Base-by-base conservation (phyloP, 192 early-diverging fungal genomes). In the Podila minutissima region DNA sequence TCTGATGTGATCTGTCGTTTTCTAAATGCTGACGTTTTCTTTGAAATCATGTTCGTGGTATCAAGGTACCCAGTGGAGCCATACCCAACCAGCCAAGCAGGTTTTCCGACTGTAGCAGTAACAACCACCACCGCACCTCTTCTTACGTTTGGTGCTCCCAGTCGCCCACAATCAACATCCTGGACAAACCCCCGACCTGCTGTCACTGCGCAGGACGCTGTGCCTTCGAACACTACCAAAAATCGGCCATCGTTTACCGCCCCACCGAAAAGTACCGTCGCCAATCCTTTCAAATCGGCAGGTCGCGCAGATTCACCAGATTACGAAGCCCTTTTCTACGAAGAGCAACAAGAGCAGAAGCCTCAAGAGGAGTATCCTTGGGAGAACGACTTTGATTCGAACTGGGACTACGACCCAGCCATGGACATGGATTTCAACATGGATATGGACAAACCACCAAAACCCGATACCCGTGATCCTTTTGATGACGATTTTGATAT, bases 121-220 rank as follows among this genome's bases (percentile, higher is more conserved):
- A n/a, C 32, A 67, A 67, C 49, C 49, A 32, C 59, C 8, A 51
- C n/a, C 20, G 8, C 24, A 31, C 28, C 13, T 0, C 50, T 19
- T 22, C n/a, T 35, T 63, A n/a, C 5, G 33, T n/a, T 63, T 15
- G 17, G 31, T 35, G 11, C 19, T n/a, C 29, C 29, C 22, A 7
- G 37, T n/a, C 35, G 26, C 13, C 62, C 62, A 46, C 62, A 29
- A 22, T 0, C 33, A 1, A 63, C 62, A 24, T n/a, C 62, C 11
- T 73, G 77, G 77, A 73, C 41, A 15, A 81, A 73, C 48, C 48
- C 71, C 0, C 59, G 68, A 31, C 4, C 77, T n/a, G 59, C 66
- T 32, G 77, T 81, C 2, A 69, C 13, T 12, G 62, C 71, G 20
- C 70, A 58, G 20, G 77, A 81, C 58, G 62, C 55, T 8, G 50